A percentile compares a stretch with the other conserved stretches of the same genome.
These are phyloP conservation scores for Russula ochroleuca DNA, from an alignment of 768 basidiomycete genomes.

Conservation along the genomic window DNA sequence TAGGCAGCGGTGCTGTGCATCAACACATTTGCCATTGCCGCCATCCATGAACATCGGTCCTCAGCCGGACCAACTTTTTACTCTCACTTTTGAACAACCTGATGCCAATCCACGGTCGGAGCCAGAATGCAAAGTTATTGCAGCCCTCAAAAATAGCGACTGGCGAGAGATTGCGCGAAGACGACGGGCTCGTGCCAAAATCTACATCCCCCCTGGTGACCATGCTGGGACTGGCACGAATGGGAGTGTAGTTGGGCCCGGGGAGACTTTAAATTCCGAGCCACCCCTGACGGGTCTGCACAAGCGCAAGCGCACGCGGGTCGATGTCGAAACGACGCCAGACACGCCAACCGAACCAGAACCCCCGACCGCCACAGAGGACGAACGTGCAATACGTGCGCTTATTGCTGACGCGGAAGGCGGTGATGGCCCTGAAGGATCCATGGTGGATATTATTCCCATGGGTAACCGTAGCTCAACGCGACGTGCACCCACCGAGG, in stretches of 20 bases:
- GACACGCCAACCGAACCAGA: slow-evolving; percentile 34
- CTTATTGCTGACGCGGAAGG: slow-evolving; percentile 57
- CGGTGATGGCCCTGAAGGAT: slow-evolving; percentile 36
- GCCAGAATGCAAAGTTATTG: slow-evolving; percentile 69
- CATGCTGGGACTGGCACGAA: slow-evolving; percentile 54
- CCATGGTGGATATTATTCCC: slow-evolving; percentile 60
- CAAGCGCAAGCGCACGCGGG: slow-evolving; percentile 36
- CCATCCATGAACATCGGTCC: neutral
- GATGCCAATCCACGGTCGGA: slow-evolving; percentile 44
- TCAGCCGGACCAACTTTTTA: neutral
- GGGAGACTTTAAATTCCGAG: slow-evolving; percentile 72
- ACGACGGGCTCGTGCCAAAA: slow-evolving; percentile 44
- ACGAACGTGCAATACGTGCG: slow-evolving; percentile 75
- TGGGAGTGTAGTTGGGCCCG: slow-evolving; percentile 73
- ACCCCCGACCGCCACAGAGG: slow-evolving; percentile 42
- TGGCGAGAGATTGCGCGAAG: slow-evolving; percentile 81
- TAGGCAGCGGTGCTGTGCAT: neutral
- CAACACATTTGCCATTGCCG: neutral
- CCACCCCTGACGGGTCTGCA: slow-evolving; percentile 69
- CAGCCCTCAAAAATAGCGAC: slow-evolving; percentile 80
- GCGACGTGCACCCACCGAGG: slow-evolving; percentile 55
- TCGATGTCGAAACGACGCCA: slow-evolving; percentile 24
- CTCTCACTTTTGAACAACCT: slow-evolving; percentile 32
- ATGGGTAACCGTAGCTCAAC: slow-evolving; percentile 27
- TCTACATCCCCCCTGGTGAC: slow-evolving; percentile 62